Base-by-base conservation (phyloP, 2,329 filamentous ascomycete genomes). In the Colletotrichum sp. region DNA sequence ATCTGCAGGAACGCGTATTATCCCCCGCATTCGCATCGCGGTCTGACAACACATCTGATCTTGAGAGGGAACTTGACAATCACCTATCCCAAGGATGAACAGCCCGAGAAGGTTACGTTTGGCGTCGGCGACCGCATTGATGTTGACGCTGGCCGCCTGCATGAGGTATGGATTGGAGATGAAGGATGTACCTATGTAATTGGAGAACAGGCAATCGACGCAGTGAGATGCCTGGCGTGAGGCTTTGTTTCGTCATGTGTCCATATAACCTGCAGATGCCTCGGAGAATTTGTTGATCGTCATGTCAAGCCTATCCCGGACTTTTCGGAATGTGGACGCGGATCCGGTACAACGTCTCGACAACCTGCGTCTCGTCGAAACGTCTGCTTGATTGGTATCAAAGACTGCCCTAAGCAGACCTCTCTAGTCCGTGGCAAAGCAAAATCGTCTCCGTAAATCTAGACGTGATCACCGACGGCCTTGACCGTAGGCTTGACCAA, bases 21-120 rank as follows among this genome's bases (percentile, higher is more conserved):
- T 81, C 86, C 87, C 55, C 93, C 94, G 16, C 93, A 95, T 81
- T 89, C 88, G 16, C 94, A 95, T 81, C 79, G 84, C 26, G 90
- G 89, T 44, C 85, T 92, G 62, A 95, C 93, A 1, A 95, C 93
- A 2, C 93, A 95, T 84, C 87, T 95, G 63, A 92, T 95, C 75
- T 84, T 94, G 28, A 83, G 87, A 7, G 94, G 93, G 55, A 87
- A 91, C 72, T 83, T 95, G 80, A 95, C 92, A 9, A 90, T 95
- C 76, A 89, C 89, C 24, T 95, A 94, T 80, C 93, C 93, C 0
- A 83, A 92, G 15, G 93, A 94, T 73, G 80, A 85, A 21, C 83
- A 84, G 32, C 86, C 89, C 0, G 87, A 85, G 78, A 94, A 91
- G 83, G 88, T 89, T 74, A 92, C 90, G 0, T 92, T 91, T 76